phyloP scores from a whole-genome alignment of 1,139 yeast species.

The Debaryomycetaceae sp. region DNA sequence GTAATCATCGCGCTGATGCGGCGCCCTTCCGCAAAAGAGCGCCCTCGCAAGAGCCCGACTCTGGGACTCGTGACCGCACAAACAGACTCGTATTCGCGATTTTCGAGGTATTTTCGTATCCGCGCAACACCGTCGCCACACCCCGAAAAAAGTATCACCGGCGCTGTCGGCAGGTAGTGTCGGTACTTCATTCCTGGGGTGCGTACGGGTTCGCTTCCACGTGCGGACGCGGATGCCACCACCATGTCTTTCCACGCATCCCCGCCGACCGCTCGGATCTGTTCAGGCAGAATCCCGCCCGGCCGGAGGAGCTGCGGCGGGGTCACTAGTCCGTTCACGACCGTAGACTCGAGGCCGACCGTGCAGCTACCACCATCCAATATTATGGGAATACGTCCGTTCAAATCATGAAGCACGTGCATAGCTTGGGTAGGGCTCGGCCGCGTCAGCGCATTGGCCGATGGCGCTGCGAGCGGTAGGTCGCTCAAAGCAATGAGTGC shows the following conservation, averaged over 20 bases:
- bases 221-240: slow-evolving; percentile 58
- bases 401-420: slow-evolving; percentile 72
- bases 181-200: slow-evolving; percentile 98
- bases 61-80: too few species aligned
- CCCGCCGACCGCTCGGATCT: slow-evolving; percentile 55
- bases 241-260: slow-evolving; percentile 48
- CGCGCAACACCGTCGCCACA: slow-evolving; percentile 34
- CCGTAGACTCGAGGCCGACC: slow-evolving; percentile 94
- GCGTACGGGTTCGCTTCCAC: slow-evolving; percentile 57
- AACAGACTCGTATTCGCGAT: slow-evolving; percentile 8
- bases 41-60: slow-evolving; percentile 41
- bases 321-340: slow-evolving; percentile 70
- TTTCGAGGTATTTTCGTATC: slow-evolving; percentile 14
- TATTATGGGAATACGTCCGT: slow-evolving; percentile 74
- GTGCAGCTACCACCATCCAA: slow-evolving; percentile 89
- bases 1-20: slow-evolving; percentile 13
- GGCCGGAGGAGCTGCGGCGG: slow-evolving; percentile 92
- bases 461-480: slow-evolving; percentile 91
- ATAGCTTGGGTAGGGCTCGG: slow-evolving; percentile 88
- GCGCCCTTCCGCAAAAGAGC: slow-evolving; percentile 17
- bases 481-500: slow-evolving; percentile 83
- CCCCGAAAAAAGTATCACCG: slow-evolving; percentile 57
- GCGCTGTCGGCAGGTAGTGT: slow-evolving; percentile 88
- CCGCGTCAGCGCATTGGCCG: slow-evolving; percentile 91
- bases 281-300: slow-evolving; percentile 83